Evolutionary conservation across 2,329 filamentous ascomycete species (phyloP).

Genomic region (Sclerotinia glacialis): DNA sequence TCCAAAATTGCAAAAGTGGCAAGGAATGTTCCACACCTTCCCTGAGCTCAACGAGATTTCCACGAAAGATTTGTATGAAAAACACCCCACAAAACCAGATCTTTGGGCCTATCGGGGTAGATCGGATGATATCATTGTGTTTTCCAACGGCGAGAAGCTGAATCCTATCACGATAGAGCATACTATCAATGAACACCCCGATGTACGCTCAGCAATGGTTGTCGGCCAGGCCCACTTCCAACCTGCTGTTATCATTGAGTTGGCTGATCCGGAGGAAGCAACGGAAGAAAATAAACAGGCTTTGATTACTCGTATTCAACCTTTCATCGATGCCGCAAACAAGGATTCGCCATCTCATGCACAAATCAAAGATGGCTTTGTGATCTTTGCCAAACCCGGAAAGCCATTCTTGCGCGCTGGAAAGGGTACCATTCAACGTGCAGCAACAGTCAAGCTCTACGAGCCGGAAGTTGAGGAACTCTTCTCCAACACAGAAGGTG

Average conservation of each 20-base stretch:
- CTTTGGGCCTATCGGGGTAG: conserved; percentile 25
- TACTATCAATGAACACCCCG: conserved; percentile 5
- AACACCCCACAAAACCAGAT: conserved; percentile 9
- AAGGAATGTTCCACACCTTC: conserved; percentile 22
- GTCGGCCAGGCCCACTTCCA: conserved; percentile 30
- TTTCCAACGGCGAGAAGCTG: conserved; percentile 46
- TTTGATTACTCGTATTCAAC: conserved; percentile 31
- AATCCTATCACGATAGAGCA: conserved; percentile 19
- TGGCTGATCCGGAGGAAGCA: background rate
- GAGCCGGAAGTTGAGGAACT: conserved; percentile 22
- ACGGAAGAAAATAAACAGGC: conserved; percentile 2
- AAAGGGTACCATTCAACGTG: conserved; percentile 25
- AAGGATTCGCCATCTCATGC: conserved; percentile 17
- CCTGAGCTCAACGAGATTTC: conserved; percentile 17
- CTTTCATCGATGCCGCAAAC: conserved; percentile 22
- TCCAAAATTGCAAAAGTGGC: conserved; percentile 5
- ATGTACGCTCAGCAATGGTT: conserved; percentile 17
- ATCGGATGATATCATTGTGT: conserved; percentile 44
- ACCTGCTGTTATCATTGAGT: conserved; percentile 25
- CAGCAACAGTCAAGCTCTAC: conserved; percentile 20
- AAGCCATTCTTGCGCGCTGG: conserved; percentile 23
- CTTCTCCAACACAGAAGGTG: conserved; percentile 13
- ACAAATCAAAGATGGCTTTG: conserved; percentile 2
- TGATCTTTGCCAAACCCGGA: conserved; percentile 16
- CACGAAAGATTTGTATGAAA: conserved; percentile 10